These are phyloP conservation scores for Neurospora sp. DNA, from an alignment of 495 filamentous ascomycete genomes.

Conservation along the genomic window DNA sequence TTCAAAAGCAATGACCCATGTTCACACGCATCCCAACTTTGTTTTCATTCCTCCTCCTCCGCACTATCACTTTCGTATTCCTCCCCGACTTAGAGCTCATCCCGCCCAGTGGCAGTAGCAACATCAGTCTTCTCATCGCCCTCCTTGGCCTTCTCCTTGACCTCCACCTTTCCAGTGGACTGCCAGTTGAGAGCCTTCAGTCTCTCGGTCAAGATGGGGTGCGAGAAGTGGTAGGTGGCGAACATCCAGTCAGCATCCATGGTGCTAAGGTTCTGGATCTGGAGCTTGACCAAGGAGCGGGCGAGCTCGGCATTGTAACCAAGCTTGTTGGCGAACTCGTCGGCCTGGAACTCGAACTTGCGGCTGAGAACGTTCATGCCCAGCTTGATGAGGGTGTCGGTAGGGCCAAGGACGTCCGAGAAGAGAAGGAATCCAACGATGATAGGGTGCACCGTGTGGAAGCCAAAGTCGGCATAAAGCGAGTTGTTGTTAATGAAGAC, in stretches of 20 bases:
- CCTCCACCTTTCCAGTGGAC: conserved; percentile 34
- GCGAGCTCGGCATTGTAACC: conserved; percentile 84
- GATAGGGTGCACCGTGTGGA: conserved; percentile 74
- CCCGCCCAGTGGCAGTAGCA: conserved; percentile 24
- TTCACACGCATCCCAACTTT: not conserved
- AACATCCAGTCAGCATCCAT: conserved; percentile 99
- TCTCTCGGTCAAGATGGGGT: conserved; percentile 90
- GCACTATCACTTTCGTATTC: not conserved
- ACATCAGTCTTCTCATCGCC: conserved; percentile 21
- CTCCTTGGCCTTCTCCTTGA: conserved; percentile 23
- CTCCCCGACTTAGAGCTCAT: conserved; percentile 21
- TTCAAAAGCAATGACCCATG: not conserved
- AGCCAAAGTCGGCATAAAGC: conserved; percentile 84
- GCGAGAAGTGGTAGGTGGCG: conserved; percentile 94
- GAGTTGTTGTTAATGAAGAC: conserved; percentile 94
- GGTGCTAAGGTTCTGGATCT: conserved; percentile 93
- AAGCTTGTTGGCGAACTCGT: conserved; percentile 74
- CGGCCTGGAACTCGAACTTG: conserved; percentile 90
- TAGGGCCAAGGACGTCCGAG: conserved; percentile 82
- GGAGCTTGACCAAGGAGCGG: conserved; percentile 84
- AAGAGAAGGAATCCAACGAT: conserved; percentile 96
- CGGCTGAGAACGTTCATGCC: conserved; percentile 93
- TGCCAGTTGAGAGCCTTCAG: conserved; percentile 80
- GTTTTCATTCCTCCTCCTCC: not conserved
- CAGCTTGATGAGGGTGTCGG: conserved; percentile 86